phyloP scores from a whole-genome alignment of 2,329 filamentous ascomycete genomes.

The Penicillium psychrosexuale region DNA sequence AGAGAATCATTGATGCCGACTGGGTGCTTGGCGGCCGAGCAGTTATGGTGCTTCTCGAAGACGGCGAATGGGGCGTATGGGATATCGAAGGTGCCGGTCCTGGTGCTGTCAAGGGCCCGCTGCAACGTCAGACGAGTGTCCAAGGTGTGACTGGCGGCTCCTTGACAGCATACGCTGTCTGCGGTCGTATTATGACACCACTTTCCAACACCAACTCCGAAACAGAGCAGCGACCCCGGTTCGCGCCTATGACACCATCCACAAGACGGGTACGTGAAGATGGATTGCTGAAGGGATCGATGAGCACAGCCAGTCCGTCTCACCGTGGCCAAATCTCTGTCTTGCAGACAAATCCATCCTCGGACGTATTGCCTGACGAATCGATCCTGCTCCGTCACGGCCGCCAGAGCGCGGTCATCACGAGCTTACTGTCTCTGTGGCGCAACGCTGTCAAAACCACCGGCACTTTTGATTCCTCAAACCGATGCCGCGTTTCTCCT shows the following conservation, averaged over 20 bases:
- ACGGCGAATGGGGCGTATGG: conserved; percentile 51
- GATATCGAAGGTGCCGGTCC: conserved; percentile 48
- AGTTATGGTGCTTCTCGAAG: conserved; percentile 45
- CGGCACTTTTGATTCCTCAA: conserved; percentile 41
- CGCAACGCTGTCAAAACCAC: conserved; percentile 39
- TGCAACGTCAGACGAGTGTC: conserved; percentile 38
- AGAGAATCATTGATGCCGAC: conserved; percentile 44
- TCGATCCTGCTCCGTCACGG: conserved; percentile 45
- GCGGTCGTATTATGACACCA: conserved; percentile 37
- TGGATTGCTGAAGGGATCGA: conserved; percentile 41
- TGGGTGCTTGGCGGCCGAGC: conserved; percentile 47
- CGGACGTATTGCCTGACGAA: conserved; percentile 41
- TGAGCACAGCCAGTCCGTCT: conserved; percentile 29
- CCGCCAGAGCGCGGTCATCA: conserved; percentile 41
- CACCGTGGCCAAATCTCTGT: conserved; percentile 44
- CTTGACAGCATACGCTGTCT: conserved; percentile 42
- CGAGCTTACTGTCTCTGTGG: conserved; percentile 46
- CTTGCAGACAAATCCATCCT: conserved; percentile 35
- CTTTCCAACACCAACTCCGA: conserved; percentile 26
- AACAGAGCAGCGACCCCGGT: conserved; percentile 34
- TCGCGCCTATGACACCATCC: conserved; percentile 49
- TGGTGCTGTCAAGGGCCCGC: conserved; percentile 38
- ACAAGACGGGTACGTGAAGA: conserved; percentile 47
- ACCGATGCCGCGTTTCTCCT: conserved; percentile 38
- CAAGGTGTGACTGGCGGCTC: conserved; percentile 42